These are phyloP conservation scores for Stereocaulon alpinum DNA, from an alignment of 495 filamentous ascomycete genomes.

Conservation along the genomic window DNA sequence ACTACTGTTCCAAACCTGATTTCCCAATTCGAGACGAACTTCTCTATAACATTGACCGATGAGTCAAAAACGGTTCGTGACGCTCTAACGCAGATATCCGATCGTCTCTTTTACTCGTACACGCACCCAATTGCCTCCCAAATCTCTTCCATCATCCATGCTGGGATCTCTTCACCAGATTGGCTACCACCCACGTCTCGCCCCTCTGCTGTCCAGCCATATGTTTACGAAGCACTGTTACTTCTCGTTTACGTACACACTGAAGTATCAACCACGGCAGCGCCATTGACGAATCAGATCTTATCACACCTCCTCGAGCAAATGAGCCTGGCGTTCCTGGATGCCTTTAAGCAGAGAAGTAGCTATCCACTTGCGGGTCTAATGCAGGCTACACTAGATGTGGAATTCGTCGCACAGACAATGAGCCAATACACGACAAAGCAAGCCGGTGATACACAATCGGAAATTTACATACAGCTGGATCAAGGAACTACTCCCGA, in stretches of 20 bases:
- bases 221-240: conserved; percentile 79
- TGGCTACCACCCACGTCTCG: conserved; percentile 59
- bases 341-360: conserved; percentile 54
- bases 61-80: conserved; percentile 83
- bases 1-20: conserved; percentile 75
- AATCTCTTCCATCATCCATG: conserved; percentile 52
- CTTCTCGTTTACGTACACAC: conserved; percentile 79
- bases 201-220: conserved; percentile 68
- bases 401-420: conserved; percentile 93
- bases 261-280: conserved; percentile 74
- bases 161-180: conserved; percentile 56
- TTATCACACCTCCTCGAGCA: conserved; percentile 73
- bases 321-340: conserved; percentile 57
- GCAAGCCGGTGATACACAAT: conserved; percentile 66
- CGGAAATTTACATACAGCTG: conserved; percentile 78
- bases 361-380: conserved; percentile 66
- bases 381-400: conserved; percentile 94
- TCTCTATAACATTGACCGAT: conserved; percentile 82
- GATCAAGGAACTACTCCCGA: conserved; percentile 80
- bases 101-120: conserved; percentile 81
- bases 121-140: conserved; percentile 57
- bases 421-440: conserved; percentile 78
- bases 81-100: conserved; percentile 79
- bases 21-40: conserved; percentile 75
- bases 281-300: conserved; percentile 59